These are phyloP conservation scores for Solanum tarijense DNA, from an alignment of 257 asterid species.

Conservation along the genomic window DNA sequence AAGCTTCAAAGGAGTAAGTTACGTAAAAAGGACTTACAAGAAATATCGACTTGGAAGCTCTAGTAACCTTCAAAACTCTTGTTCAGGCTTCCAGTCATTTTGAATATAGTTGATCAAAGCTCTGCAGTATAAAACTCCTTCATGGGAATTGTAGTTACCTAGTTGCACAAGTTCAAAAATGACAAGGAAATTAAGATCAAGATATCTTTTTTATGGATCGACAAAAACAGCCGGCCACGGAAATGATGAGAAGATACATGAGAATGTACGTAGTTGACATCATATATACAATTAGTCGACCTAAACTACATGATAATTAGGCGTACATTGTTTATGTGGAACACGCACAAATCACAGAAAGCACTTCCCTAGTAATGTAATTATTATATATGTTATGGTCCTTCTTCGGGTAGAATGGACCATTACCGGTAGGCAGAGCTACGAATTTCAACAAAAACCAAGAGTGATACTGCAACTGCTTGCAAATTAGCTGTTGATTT, in stretches of 20 bases:
- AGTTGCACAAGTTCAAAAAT: constrained; percentile 29
- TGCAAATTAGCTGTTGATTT: neutral
- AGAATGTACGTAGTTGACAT: neutral
- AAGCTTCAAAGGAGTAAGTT: neutral
- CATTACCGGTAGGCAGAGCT: neutral
- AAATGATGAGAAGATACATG: neutral
- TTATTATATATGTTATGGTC: too few species aligned
- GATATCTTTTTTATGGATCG: neutral
- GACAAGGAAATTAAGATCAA: too few species aligned
- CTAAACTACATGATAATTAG: neutral
- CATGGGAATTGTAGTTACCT: constrained; percentile 15
- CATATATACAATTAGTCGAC: neutral
- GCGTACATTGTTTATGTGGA: neutral
- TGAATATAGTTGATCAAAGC: constrained; percentile 68
- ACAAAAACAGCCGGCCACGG: too few species aligned
- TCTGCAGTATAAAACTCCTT: constrained; percentile 72
- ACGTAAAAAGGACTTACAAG: neutral
- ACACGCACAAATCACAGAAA: too few species aligned
- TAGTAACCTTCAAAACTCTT: constrained; percentile 69
- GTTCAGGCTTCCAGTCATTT: constrained; percentile 84
- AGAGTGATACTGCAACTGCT: neutral
- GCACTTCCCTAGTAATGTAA: too few species aligned
- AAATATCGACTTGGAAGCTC: neutral
- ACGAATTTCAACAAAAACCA: neutral
- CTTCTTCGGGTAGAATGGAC: neutral